phyloP scores from a whole-genome alignment of 345 rosid genomes.

The Aquilaria malaccensis region DNA sequence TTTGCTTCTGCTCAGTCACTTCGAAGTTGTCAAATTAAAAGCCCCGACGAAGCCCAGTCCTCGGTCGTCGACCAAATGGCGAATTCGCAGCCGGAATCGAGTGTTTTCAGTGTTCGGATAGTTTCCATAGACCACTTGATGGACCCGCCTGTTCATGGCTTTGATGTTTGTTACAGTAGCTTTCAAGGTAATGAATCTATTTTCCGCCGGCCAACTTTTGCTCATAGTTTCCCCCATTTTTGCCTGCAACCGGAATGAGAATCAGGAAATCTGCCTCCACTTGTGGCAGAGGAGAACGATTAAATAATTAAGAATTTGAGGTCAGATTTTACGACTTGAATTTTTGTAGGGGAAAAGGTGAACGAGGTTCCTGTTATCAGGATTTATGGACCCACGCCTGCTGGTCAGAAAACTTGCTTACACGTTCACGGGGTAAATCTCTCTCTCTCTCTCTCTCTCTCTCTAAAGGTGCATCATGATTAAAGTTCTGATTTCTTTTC shows the following conservation, averaged over 20 bases:
- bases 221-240: background rate
- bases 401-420: conserved; percentile 93
- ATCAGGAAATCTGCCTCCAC: background rate
- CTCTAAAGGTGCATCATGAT: background rate
- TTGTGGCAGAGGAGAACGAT: background rate
- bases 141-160: conserved; percentile 71
- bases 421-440: conserved; percentile 73
- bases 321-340: conserved; percentile 2
- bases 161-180: conserved; percentile 72
- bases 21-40: background rate
- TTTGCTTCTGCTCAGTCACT: background rate
- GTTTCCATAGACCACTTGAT: conserved; percentile 79
- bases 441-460: background rate
- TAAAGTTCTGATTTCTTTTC: background rate
- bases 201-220: background rate
- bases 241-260: background rate
- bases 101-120: conserved; percentile 67
- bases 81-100: conserved; percentile 41
- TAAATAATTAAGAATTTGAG: background rate
- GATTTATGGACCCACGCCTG: conserved; percentile 84
- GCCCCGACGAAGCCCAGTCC: no score
- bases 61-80: conserved; percentile 19
- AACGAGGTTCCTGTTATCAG: conserved; percentile 82
- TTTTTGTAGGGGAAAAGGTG: conserved; percentile 62
- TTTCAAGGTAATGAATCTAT: conserved; percentile 47